Conservation (phyloP, 1,284 basidiomycete genomes). For the Rhodotorula sp. region DNA sequence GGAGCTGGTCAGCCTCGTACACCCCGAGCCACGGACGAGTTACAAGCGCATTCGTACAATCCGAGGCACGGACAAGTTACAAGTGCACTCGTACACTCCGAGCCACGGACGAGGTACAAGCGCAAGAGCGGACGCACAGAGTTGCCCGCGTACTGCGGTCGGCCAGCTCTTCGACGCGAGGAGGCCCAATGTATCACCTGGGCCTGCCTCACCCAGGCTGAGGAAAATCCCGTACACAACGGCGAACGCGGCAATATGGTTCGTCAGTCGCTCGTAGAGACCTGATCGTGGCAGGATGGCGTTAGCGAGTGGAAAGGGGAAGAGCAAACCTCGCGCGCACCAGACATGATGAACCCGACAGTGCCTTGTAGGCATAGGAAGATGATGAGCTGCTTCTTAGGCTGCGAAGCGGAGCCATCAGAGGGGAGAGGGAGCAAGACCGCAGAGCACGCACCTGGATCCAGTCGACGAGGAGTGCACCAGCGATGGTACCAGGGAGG, state of each 20-base stretch:
- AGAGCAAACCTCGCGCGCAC: constrained; percentile 31
- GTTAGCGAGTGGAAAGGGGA: no score
- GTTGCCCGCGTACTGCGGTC: constrained; percentile 80
- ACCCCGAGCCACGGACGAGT: no score
- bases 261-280: no score
- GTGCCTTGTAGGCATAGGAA: constrained; percentile 49
- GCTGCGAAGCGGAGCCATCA: neutral
- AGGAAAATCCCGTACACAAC: constrained; percentile 86
- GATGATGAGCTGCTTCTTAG: constrained; percentile 40
- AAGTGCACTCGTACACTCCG: no score
- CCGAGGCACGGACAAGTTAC: no score
- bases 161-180: constrained; percentile 77
- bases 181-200: constrained; percentile 48
- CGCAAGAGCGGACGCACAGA: constrained; percentile 53
- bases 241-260: constrained; percentile 54
- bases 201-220: constrained; percentile 51
- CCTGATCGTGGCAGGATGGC: neutral
- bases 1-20: no score
- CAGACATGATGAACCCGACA: constrained; percentile 36
- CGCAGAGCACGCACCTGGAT: constrained; percentile 21
- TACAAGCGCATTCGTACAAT: no score
- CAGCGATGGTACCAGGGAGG: constrained; percentile 66
- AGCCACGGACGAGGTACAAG: no score
- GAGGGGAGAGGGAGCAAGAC: neutral
- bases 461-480: constrained; percentile 68